phyloP scores from a whole-genome alignment of 192 early-diverging fungal genomes.

The Kickxella alabastrina region DNA sequence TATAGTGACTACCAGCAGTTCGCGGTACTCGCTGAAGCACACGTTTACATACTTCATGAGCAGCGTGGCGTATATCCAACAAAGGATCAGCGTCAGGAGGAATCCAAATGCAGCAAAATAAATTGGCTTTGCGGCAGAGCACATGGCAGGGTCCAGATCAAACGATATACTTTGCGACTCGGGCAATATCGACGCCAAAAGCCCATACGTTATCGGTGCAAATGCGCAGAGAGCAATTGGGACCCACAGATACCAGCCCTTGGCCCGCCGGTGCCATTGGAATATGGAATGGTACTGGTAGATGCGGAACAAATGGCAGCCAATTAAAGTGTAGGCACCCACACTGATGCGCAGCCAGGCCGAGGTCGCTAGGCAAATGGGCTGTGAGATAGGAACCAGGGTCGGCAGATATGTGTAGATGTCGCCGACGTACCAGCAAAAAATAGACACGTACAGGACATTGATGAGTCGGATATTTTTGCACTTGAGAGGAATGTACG shows the following conservation, averaged over 20 bases:
- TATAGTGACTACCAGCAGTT: conserved; percentile 20
- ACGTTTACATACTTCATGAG: conserved; percentile 19
- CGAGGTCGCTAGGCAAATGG: conserved; percentile 31
- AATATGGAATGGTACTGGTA: conserved; percentile 45
- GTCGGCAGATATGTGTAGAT: conserved; percentile 39
- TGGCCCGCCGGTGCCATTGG: conserved; percentile 22
- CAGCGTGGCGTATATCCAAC: conserved; percentile 22
- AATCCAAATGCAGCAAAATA: conserved; percentile 34
- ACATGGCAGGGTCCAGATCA: conserved; percentile 8
- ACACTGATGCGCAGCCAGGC: conserved; percentile 45
- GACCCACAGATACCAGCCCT: conserved; percentile 18
- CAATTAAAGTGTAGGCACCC: conserved; percentile 26
- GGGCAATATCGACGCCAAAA: conserved; percentile 26
- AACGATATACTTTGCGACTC: conserved; percentile 6
- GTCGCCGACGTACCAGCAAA: conserved; percentile 41
- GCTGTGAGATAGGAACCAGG: conserved; percentile 16
- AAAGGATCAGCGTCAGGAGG: conserved; percentile 10
- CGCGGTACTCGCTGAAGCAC: conserved; percentile 39
- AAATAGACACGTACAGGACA: conserved; percentile 15
- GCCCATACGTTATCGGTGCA: conserved; percentile 19
- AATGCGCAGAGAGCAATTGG: conserved; percentile 7
- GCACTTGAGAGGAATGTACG: conserved; percentile 38
- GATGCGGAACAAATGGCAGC: conserved; percentile 29
- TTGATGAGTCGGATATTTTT: conserved; percentile 46
- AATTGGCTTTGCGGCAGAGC: conserved; percentile 21